A percentile compares a stretch with the other conserved stretches of the same genome.
Conservation (phyloP, 768 basidiomycete genomes). For the Neoboletus magnificus region DNA sequence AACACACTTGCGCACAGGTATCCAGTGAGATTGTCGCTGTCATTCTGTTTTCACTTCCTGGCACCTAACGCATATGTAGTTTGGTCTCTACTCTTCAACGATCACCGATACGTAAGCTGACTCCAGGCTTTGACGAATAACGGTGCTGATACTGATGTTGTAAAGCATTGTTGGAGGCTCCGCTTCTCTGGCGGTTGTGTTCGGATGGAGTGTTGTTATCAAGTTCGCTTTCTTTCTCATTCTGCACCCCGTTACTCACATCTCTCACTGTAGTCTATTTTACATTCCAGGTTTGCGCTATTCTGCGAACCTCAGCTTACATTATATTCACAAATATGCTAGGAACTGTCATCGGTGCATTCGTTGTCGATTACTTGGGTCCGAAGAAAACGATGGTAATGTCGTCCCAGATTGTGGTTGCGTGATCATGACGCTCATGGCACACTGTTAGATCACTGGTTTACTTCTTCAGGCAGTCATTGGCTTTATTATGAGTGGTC, state of each 20-base stretch:
- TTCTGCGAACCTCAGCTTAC: not conserved
- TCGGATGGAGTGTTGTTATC: constrained; percentile 86
- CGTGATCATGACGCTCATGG: not conserved
- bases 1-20: constrained; percentile 39
- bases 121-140: not conserved
- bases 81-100: constrained; percentile 78
- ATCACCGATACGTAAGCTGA: constrained; percentile 58
- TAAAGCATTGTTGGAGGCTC: constrained; percentile 56
- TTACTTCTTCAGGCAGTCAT: constrained; percentile 65
- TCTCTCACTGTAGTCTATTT: constrained; percentile 42
- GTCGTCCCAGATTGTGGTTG: not conserved
- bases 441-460: constrained; percentile 52
- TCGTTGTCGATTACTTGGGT: constrained; percentile 70
- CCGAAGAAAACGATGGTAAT: constrained; percentile 73
- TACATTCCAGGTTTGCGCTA: constrained; percentile 53
- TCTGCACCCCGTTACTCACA: constrained; percentile 1
- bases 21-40: constrained; percentile 45
- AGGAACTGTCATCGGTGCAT: constrained; percentile 69
- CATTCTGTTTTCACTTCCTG: not conserved
- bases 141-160: not conserved
- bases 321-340: constrained; percentile 3
- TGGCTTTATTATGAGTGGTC: constrained; percentile 89
- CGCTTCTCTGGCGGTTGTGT: constrained; percentile 53
- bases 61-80: constrained; percentile 38
- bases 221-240: constrained; percentile 46